A percentile compares a stretch with the other conserved stretches of the same genome.
Conservation (phyloP, 148 eudicot genomes). For the Diospyros lotus region DNA sequence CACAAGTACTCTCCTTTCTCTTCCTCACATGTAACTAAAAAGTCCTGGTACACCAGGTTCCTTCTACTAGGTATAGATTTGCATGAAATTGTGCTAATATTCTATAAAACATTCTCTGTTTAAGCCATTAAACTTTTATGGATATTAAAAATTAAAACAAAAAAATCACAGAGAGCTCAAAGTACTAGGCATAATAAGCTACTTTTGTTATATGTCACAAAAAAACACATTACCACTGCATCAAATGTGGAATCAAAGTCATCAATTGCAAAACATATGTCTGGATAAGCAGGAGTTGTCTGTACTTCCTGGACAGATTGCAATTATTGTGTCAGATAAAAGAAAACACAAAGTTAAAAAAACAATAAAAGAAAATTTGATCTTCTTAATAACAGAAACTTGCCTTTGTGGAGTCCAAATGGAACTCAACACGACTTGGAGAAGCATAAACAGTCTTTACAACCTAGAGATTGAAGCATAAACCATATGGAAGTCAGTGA, state of each 20-base stretch:
- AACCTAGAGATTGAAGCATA: conserved; percentile 42
- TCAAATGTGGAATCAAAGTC: conserved; percentile 99
- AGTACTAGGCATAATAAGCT: conserved; percentile 1
- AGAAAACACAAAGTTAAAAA: background rate
- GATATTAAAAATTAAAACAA: background rate
- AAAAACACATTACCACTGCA: conserved; percentile 65
- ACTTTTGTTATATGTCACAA: background rate
- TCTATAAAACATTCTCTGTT: background rate
- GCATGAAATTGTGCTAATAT: background rate
- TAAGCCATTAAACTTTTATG: background rate
- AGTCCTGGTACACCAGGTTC: background rate
- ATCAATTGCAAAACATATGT: conserved; percentile 97
- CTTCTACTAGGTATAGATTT: background rate
- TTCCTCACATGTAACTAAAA: background rate
- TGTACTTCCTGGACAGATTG: conserved; percentile 72
- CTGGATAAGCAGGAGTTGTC: conserved; percentile 95
- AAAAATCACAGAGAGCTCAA: conserved; percentile 5
- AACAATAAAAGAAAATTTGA: background rate
- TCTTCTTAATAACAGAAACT: conserved; percentile 20
- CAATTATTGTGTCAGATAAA: conserved; percentile 1
- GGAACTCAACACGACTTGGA: conserved; percentile 94
- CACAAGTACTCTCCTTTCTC: background rate
- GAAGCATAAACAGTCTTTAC: conserved; percentile 99
- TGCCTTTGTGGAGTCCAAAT: conserved; percentile 96
- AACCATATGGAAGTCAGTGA: conserved; percentile 8